phyloP scores from a whole-genome alignment of 108 stramenopile genomes.

The Skeletonema tropicum region DNA sequence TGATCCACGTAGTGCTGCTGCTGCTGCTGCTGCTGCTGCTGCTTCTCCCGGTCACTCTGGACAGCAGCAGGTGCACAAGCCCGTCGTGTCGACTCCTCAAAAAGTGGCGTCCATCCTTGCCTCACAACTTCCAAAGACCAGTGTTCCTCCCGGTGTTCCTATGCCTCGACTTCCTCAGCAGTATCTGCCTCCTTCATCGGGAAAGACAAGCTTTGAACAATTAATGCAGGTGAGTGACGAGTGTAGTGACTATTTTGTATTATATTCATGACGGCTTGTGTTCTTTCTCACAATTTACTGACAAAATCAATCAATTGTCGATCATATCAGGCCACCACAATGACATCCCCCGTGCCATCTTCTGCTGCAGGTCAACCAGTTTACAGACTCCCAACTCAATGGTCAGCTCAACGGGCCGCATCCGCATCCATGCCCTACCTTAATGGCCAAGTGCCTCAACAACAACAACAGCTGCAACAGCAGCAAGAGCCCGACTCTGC shows the following conservation, averaged over 20 bases:
- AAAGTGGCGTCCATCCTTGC: slow-evolving; percentile 16
- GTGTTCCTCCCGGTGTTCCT: slow-evolving; percentile 9
- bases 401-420: background rate
- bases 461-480: background rate
- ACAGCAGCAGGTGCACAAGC: background rate
- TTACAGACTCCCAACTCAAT: slow-evolving; percentile 11
- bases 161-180: background rate
- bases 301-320: background rate
- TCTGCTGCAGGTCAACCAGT: background rate
- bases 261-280: background rate
- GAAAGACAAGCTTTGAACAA: slow-evolving; percentile 21
- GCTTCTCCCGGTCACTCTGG: no score
- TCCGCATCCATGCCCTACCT: background rate
- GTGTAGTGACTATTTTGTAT: background rate
- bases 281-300: background rate
- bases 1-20: background rate
- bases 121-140: slow-evolving; percentile 19
- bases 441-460: background rate
- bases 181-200: slow-evolving; percentile 3
- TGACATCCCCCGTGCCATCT: slow-evolving; percentile 34
- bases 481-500: background rate
- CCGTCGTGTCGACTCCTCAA: slow-evolving; percentile 10
- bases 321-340: slow-evolving; percentile 25
- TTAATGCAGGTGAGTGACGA: slow-evolving; percentile 34
- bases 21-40: background rate